Percentiles rank a stretch among this genome's conserved stretches.
Conservation (phyloP, 192 early-diverging fungal species). For the Phlyctochytrium planicorne region DNA sequence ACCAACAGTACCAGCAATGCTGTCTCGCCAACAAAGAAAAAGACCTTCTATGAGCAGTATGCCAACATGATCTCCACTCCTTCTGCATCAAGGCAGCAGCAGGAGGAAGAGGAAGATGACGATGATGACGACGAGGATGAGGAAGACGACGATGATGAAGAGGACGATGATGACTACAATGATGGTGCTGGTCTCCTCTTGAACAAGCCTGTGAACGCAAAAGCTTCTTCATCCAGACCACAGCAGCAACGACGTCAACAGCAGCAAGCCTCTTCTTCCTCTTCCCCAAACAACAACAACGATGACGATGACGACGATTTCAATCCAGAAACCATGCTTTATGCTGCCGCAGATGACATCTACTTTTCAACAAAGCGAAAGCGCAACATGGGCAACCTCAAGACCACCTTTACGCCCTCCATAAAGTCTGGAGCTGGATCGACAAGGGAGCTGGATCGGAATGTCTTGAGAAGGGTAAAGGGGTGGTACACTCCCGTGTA, state of each 20-base stretch:
- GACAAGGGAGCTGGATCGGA: slow-evolving; percentile 4
- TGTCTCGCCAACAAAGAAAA: no score
- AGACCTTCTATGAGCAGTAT: slow-evolving; percentile 4
- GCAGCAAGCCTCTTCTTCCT: slow-evolving; percentile 4
- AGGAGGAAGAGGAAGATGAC: not conserved
- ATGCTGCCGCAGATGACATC: slow-evolving; percentile 26
- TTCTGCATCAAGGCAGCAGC: not conserved
- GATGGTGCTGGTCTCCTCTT: not conserved
- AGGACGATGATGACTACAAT: not conserved
- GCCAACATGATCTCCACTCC: not conserved
- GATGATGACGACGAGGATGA: not conserved
- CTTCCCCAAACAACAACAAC: not conserved
- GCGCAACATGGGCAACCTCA: not conserved
- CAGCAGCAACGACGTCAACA: not conserved
- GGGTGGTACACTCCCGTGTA: slow-evolving; percentile 23
- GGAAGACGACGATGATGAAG: not conserved
- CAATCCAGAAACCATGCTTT: slow-evolving; percentile 22
- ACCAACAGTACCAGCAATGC: no score
- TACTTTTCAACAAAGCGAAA: slow-evolving; percentile 13
- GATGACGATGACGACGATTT: slow-evolving; percentile 15
- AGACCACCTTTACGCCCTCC: not conserved
- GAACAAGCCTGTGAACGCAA: not conserved
- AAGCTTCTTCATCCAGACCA: no score
- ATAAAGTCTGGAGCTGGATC: not conserved
- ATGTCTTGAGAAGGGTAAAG: not conserved